A percentile compares a stretch with the other conserved stretches of the same genome.
These are phyloP conservation scores for Penicillium chermesinum DNA, from an alignment of 495 filamentous ascomycete genomes.

Conservation along the genomic window DNA sequence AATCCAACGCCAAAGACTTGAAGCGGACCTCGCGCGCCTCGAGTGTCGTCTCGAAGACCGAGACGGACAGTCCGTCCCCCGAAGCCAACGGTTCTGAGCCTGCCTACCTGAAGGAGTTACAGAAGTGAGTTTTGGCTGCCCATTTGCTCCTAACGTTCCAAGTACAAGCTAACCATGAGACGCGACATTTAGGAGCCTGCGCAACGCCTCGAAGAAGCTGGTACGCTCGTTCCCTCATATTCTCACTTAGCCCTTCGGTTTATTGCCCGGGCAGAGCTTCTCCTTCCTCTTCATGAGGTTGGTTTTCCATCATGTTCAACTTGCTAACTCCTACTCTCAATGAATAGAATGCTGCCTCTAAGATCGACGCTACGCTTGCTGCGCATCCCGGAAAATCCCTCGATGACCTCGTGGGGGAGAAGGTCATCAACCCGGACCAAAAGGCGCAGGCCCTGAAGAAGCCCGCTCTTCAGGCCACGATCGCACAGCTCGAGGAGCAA, in stretches of 20 bases:
- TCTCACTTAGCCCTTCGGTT: too few species aligned
- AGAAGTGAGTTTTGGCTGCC: constrained; percentile 58
- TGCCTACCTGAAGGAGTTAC: constrained; percentile 74
- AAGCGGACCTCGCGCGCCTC: constrained; percentile 26
- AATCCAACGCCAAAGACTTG: constrained; percentile 35
- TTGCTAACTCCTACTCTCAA: constrained; percentile 8
- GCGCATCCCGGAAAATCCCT: constrained; percentile 71
- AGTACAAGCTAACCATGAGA: constrained; percentile 7
- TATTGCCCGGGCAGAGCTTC: too few species aligned
- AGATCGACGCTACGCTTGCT: constrained; percentile 70
- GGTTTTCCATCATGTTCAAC: background rate
- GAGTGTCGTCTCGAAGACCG: constrained; percentile 23
- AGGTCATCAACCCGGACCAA: constrained; percentile 80
- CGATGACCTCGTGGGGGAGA: constrained; percentile 73
- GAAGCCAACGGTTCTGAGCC: constrained; percentile 60
- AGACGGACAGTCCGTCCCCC: constrained; percentile 35
- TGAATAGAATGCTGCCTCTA: constrained; percentile 64
- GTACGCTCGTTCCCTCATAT: too few species aligned
- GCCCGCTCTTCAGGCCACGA: constrained; percentile 69
- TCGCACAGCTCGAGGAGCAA: constrained; percentile 77
- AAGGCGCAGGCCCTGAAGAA: constrained; percentile 86
- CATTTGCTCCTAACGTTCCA: background rate
- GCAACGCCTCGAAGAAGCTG: constrained; percentile 82
- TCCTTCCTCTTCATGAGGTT: too few species aligned
- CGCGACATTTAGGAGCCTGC: constrained; percentile 59